phyloP scores from a whole-genome alignment of 1,284 basidiomycete genomes.

The Trametes polyzona region DNA sequence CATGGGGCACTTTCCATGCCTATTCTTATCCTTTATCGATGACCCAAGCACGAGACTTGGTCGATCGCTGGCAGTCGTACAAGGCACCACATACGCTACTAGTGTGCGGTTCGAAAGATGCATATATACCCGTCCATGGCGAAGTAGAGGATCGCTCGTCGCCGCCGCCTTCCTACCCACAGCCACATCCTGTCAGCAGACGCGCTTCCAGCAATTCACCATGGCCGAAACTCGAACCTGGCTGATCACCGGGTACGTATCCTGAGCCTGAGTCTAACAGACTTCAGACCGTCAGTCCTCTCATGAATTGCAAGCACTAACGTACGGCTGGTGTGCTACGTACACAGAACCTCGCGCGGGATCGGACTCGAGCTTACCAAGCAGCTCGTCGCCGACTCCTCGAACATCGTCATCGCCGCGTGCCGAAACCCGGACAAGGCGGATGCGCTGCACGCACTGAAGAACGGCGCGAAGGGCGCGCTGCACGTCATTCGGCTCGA shows the following conservation, averaged over 20 bases:
- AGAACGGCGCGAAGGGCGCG: constrained; percentile 27
- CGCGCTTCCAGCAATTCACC: not conserved
- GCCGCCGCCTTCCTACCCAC: no score
- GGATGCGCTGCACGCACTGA: constrained; percentile 32
- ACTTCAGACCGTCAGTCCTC: not conserved
- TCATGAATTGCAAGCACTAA: no score
- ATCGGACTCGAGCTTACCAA: constrained; percentile 45
- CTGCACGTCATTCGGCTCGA: constrained; percentile 43
- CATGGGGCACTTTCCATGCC: not conserved
- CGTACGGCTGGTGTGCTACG: not conserved
- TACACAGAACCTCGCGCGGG: constrained; percentile 42
- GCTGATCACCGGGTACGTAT: constrained; percentile 19
- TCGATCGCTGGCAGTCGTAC: not conserved
- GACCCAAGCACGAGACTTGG: not conserved
- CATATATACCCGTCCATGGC: not conserved
- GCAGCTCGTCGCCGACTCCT: constrained; percentile 38
- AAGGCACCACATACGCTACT: not conserved
- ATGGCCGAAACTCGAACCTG: constrained; percentile 14
- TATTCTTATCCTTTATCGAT: not conserved
- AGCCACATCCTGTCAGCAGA: no score
- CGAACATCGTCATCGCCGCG: constrained; percentile 43
- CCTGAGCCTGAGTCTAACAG: not conserved
- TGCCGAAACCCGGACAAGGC: constrained; percentile 42
- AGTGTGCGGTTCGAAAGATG: not conserved
- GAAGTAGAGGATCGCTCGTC: no score